These are phyloP conservation scores for Aspergillus glaucus DNA, from an alignment of 2,329 filamentous ascomycete species.

Conservation along the genomic window DNA sequence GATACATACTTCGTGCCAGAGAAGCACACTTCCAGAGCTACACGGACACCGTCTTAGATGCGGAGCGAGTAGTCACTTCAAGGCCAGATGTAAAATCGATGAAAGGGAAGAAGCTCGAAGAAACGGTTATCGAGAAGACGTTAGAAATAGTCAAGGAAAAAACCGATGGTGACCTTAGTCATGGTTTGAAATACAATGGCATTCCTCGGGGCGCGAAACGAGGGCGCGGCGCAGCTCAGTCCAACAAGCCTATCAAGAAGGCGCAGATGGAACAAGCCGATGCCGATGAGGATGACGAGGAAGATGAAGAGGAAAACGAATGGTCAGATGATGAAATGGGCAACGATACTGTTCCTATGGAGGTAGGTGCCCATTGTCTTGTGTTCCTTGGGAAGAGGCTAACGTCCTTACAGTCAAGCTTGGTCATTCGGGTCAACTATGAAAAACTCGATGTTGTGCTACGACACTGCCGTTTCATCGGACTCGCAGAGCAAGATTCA, in stretches of 20 bases:
- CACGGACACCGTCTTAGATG: constrained; percentile 35
- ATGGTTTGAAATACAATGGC: constrained; percentile 24
- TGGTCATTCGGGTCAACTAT: constrained; percentile 74
- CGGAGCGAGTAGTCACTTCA: constrained; percentile 26
- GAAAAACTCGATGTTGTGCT: constrained; percentile 77
- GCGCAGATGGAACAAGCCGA: constrained; percentile 20
- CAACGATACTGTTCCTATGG: constrained; percentile 30
- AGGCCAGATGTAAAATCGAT: constrained; percentile 25
- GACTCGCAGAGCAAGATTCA: constrained; percentile 64
- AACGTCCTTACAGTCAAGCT: constrained; percentile 51
- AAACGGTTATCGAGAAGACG: constrained; percentile 24
- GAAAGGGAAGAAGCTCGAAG: constrained; percentile 35
- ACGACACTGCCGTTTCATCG: constrained; percentile 69
- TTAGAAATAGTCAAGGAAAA: constrained; percentile 27
- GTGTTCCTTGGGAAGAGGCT: constrained; percentile 5
- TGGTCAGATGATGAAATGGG: constrained; percentile 32
- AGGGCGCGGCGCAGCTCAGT: constrained; percentile 16
- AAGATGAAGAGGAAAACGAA: constrained; percentile 30
- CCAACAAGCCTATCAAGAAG: constrained; percentile 13
- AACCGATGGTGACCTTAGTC: constrained; percentile 30
- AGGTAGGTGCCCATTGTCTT: constrained; percentile 22
- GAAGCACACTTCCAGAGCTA: constrained; percentile 38
- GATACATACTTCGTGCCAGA: constrained; percentile 34
- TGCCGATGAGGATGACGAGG: constrained; percentile 22
- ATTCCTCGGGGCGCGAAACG: constrained; percentile 30